These are phyloP conservation scores for Choanephora cucurbitarum DNA, from an alignment of 371 early-diverging fungal species.

Conservation along the genomic window DNA sequence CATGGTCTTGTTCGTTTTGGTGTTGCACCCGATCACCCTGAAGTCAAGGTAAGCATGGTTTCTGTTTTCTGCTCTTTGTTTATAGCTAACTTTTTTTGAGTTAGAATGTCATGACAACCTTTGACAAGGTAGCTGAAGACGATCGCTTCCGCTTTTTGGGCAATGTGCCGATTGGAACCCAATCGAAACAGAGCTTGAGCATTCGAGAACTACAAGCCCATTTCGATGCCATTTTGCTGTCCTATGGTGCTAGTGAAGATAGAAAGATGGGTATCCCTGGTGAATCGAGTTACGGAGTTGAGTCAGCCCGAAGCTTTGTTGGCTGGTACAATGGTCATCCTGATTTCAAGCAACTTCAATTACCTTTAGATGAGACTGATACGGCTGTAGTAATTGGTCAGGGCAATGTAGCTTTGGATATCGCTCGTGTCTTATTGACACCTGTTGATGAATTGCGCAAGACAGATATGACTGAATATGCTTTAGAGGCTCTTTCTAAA, in stretches of 20 bases:
- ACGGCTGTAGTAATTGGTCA: constrained; percentile 89
- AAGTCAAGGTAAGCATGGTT: constrained; percentile 81
- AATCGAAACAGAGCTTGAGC: constrained; percentile 32
- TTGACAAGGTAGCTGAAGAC: constrained; percentile 77
- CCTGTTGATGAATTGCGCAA: constrained; percentile 72
- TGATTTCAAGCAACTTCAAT: constrained; percentile 49
- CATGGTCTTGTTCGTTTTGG: constrained; percentile 95
- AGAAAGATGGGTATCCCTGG: constrained; percentile 72
- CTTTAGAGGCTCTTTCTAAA: constrained; percentile 67
- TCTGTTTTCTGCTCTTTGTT: constrained; percentile 2
- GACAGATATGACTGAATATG: constrained; percentile 88
- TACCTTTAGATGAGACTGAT: constrained; percentile 69
- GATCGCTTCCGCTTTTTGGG: constrained; percentile 80
- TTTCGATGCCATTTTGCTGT: constrained; percentile 84
- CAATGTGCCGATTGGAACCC: constrained; percentile 66
- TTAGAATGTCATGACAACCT: constrained; percentile 83
- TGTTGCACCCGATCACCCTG: constrained; percentile 99
- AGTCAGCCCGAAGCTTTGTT: constrained; percentile 87
- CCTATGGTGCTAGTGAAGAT: constrained; percentile 88
- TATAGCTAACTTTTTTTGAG: too few relatives aligned
- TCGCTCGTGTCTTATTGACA: constrained; percentile 86
- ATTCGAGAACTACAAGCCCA: constrained; percentile 58
- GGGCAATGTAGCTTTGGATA: constrained; percentile 96
- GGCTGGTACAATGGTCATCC: constrained; percentile 97
- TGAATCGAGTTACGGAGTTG: constrained; percentile 62